A percentile compares a stretch with the other conserved stretches of the same genome.
Evolutionary conservation across 768 basidiomycete species (phyloP).

Genomic region (Kwoniella europaea): DNA sequence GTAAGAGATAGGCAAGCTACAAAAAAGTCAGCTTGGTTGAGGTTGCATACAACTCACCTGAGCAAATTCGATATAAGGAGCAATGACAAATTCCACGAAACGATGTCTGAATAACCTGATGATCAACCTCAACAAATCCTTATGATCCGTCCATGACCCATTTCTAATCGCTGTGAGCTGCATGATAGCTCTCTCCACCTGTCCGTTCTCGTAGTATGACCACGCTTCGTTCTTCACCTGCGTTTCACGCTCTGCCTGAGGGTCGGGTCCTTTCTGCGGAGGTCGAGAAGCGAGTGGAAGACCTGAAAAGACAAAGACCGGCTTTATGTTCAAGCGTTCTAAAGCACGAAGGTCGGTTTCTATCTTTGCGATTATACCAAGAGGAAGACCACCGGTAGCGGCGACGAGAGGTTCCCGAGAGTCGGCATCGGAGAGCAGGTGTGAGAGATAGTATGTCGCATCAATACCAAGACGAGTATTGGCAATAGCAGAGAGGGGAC

Average conservation of each 20-base stretch:
- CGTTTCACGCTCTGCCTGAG: constrained; percentile 39
- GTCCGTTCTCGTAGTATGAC: constrained; percentile 88
- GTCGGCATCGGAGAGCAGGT: constrained; percentile 68
- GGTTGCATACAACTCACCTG: constrained; percentile 69
- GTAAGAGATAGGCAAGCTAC: constrained; percentile 91
- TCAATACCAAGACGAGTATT: constrained; percentile 97
- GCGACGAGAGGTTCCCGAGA: constrained; percentile 89
- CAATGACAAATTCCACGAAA: constrained; percentile 93
- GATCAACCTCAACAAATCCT: constrained; percentile 94
- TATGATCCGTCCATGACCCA: constrained; percentile 65
- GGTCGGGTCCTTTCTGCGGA: constrained; percentile 66
- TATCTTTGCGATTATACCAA: constrained; percentile 75
- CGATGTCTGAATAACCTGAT: constrained; percentile 90
- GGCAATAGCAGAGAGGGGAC: constrained; percentile 77
- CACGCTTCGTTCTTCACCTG: constrained; percentile 70
- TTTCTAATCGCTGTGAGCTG: constrained; percentile 78
- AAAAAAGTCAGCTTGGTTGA: constrained; percentile 8
- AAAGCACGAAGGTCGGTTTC: constrained; percentile 88
- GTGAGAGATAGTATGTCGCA: constrained; percentile 84
- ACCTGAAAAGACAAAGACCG: constrained; percentile 97
- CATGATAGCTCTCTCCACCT: constrained; percentile 84
- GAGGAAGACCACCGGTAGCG: constrained; percentile 91
- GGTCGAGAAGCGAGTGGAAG: constrained; percentile 75
- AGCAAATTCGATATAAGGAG: constrained; percentile 93
- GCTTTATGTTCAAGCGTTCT: constrained; percentile 91